phyloP scores from a whole-genome alignment of 2,329 filamentous ascomycete genomes.

The Bipolaris gigantea region DNA sequence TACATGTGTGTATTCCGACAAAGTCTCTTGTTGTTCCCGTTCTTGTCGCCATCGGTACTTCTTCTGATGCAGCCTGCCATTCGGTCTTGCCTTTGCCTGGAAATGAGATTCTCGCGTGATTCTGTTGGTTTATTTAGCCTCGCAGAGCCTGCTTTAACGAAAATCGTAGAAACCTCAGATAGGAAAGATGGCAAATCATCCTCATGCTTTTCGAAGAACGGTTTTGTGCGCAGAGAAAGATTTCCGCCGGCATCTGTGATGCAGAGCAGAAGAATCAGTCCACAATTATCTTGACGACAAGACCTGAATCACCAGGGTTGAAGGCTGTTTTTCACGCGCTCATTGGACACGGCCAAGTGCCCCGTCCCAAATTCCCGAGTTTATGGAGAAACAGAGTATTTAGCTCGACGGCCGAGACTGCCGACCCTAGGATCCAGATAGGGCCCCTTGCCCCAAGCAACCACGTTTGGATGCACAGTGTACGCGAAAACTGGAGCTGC shows the following conservation, averaged over 20 bases:
- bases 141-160: neutral
- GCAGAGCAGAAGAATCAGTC: conserved; percentile 1
- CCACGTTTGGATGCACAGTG: conserved; percentile 10
- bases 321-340: neutral
- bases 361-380: conserved; percentile 5
- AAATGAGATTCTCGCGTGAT: neutral
- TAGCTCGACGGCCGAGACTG: conserved; percentile 7
- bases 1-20: neutral
- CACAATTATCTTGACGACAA: conserved; percentile 4
- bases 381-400: conserved; percentile 2
- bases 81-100: neutral
- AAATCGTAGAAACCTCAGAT: neutral
- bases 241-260: neutral
- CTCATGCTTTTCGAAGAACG: neutral
- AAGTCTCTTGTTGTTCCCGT: neutral
- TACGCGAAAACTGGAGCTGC: conserved; percentile 14
- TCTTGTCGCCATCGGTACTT: neutral
- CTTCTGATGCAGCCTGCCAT: neutral
- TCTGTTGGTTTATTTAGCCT: neutral
- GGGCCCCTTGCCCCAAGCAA: conserved; percentile 2
- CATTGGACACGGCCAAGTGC: conserved; percentile 8
- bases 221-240: neutral
- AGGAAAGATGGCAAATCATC: neutral
- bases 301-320: neutral
- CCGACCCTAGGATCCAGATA: conserved; percentile 1